These are phyloP conservation scores for Mimosa bimucronata DNA, from an alignment of 306 rosid species.

Conservation along the genomic window DNA sequence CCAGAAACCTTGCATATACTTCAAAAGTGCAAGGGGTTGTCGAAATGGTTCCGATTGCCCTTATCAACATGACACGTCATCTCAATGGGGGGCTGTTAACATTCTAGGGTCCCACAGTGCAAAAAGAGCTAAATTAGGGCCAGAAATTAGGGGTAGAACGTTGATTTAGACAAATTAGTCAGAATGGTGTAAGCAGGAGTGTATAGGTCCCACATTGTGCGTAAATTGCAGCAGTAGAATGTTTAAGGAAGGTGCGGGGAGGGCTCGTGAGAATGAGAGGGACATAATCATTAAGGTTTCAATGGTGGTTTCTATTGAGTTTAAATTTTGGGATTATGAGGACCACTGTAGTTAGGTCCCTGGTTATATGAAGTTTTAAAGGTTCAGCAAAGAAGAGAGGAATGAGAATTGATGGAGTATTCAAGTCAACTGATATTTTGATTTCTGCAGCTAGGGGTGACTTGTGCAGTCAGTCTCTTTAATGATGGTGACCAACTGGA, in stretches of 20 bases:
- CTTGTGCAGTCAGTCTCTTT: background rate
- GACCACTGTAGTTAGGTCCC: background rate
- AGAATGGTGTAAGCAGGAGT: conserved; percentile 12
- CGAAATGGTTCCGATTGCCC: conserved; percentile 62
- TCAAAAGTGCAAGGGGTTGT: conserved; percentile 63
- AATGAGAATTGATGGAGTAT: background rate
- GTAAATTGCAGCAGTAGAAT: background rate
- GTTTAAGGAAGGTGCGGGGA: background rate
- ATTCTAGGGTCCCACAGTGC: conserved; percentile 40
- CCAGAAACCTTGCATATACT: conserved; percentile 63
- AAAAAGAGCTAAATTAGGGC: conserved; percentile 59
- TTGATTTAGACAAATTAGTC: conserved; percentile 4
- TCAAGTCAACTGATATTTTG: background rate
- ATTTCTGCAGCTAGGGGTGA: background rate
- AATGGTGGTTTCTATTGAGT: background rate
- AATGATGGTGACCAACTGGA: background rate
- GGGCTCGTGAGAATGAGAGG: background rate
- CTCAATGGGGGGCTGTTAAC: conserved; percentile 37
- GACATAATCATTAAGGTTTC: background rate
- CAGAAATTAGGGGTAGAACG: conserved; percentile 41
- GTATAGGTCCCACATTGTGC: background rate
- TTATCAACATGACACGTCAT: conserved; percentile 52
- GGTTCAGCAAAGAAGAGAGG: conserved; percentile 4
- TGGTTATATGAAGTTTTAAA: background rate
- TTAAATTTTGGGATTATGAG: background rate